phyloP scores from a whole-genome alignment of 441 rosid species.

The Populus hybrid region DNA sequence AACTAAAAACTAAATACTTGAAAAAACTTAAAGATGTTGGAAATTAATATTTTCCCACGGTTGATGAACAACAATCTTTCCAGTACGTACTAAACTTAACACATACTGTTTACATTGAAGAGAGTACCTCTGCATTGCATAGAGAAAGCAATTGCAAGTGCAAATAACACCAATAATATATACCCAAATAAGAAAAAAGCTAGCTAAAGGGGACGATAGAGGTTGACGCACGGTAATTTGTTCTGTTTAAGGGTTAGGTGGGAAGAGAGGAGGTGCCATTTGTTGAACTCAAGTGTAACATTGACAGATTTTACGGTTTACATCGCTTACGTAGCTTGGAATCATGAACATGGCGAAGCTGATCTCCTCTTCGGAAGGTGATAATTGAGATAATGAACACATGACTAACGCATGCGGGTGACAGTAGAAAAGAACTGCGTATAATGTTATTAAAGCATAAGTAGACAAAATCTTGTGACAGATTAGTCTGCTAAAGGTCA shows the following conservation, averaged over 20 bases:
- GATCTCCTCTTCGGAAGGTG: background rate
- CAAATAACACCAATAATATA: no score
- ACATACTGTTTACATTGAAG: no score
- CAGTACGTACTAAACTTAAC: no score
- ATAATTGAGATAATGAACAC: background rate
- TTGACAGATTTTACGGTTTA: background rate
- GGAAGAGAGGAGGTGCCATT: no score
- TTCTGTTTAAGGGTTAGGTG: no score
- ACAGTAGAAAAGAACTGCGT: no score
- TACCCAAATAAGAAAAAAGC: no score
- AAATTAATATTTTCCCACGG: no score
- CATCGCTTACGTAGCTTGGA: background rate
- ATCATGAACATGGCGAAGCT: background rate
- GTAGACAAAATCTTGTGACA: background rate
- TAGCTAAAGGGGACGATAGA: background rate
- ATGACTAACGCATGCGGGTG: background rate
- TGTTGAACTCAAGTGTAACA: background rate
- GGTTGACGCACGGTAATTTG: background rate
- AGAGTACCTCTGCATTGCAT: no score
- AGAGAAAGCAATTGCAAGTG: no score
- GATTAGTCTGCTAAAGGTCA: conserved; percentile 8
- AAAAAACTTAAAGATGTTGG: background rate
- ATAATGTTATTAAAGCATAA: background rate
- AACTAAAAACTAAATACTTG: background rate
- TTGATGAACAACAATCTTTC: no score